A percentile compares a stretch with the other conserved stretches of the same genome.
phyloP scores from a whole-genome alignment of 257 asterid species.

The Gentiana straminea region DNA sequence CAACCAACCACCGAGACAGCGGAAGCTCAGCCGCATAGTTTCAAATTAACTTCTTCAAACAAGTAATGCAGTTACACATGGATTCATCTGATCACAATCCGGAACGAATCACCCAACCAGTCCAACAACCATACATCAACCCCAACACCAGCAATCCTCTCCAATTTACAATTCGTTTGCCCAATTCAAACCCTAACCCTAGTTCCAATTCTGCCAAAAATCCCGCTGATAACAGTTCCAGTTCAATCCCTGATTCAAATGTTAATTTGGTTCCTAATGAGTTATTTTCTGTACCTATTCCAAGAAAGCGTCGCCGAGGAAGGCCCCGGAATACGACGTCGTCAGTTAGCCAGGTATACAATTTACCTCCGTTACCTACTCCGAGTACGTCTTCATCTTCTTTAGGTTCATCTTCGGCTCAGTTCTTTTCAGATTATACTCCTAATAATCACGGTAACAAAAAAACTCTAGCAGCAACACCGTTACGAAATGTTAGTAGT shows the following conservation, averaged over 20 bases:
- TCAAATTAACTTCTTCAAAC: background rate
- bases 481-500: conserved; percentile 19
- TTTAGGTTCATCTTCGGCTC: conserved; percentile 27
- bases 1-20: background rate
- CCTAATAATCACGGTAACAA: conserved; percentile 11
- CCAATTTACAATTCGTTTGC: conserved; percentile 40
- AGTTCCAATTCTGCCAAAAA: conserved; percentile 18
- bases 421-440: conserved; percentile 15
- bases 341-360: conserved; percentile 36
- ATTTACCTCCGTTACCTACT: conserved; percentile 19
- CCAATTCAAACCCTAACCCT: conserved; percentile 21
- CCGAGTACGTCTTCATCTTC: conserved; percentile 21
- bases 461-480: conserved; percentile 11
- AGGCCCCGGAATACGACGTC: conserved; percentile 47
- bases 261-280: conserved; percentile 24
- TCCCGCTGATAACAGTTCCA: conserved; percentile 12
- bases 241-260: conserved; percentile 20
- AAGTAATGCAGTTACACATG: conserved; percentile 19
- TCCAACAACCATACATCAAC: conserved; percentile 19
- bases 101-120: conserved; percentile 1
- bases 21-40: background rate
- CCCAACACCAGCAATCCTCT: conserved; percentile 34
- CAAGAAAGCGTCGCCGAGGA: conserved; percentile 68
- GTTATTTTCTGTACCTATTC: conserved; percentile 36
- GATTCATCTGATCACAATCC: conserved; percentile 38